Evolutionary conservation across 2,329 filamentous ascomycete genomes (phyloP).

Genomic region (Exophiala lecanii-corni): DNA sequence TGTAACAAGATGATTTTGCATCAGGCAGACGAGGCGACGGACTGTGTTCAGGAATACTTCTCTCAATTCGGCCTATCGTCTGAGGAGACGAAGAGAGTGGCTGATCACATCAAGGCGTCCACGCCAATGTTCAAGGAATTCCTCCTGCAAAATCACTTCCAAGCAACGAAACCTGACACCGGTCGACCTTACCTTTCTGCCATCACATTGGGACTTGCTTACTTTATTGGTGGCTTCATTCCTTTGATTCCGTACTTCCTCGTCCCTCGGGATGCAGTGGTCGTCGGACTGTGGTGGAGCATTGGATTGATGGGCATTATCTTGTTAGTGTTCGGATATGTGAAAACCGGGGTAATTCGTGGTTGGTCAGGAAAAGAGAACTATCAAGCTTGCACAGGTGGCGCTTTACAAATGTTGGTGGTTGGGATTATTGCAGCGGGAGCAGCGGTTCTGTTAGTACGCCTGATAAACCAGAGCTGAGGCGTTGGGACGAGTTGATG

Average conservation of each 20-base stretch:
- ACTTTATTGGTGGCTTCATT: slow-evolving; percentile 40
- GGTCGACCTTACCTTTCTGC: slow-evolving; percentile 46
- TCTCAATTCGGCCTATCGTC: slow-evolving; percentile 48
- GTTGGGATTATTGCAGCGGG: slow-evolving; percentile 63
- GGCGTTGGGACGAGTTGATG: background rate
- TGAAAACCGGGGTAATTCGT: slow-evolving; percentile 46
- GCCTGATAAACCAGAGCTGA: slow-evolving; percentile 18
- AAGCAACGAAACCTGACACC: slow-evolving; percentile 17
- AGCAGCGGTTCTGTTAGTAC: slow-evolving; percentile 55
- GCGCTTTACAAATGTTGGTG: slow-evolving; percentile 60
- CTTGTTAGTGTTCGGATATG: slow-evolving; percentile 49
- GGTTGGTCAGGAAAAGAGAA: slow-evolving; percentile 43
- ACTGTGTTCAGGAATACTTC: slow-evolving; percentile 43
- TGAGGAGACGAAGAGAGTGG: slow-evolving; percentile 19
- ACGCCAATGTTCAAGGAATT: slow-evolving; percentile 20
- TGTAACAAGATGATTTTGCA: slow-evolving; percentile 35
- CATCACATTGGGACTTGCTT: slow-evolving; percentile 33
- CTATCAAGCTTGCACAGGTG: slow-evolving; percentile 51
- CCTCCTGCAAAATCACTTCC: slow-evolving; percentile 21
- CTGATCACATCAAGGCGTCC: slow-evolving; percentile 20
- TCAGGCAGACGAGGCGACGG: slow-evolving; percentile 43
- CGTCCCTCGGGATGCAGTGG: slow-evolving; percentile 33
- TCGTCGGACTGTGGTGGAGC: slow-evolving; percentile 44
- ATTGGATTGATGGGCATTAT: slow-evolving; percentile 49
- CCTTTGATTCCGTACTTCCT: slow-evolving; percentile 52